Base-by-base conservation (phyloP, 1,139 yeast species). In the Meyerozyma elateridarum region DNA sequence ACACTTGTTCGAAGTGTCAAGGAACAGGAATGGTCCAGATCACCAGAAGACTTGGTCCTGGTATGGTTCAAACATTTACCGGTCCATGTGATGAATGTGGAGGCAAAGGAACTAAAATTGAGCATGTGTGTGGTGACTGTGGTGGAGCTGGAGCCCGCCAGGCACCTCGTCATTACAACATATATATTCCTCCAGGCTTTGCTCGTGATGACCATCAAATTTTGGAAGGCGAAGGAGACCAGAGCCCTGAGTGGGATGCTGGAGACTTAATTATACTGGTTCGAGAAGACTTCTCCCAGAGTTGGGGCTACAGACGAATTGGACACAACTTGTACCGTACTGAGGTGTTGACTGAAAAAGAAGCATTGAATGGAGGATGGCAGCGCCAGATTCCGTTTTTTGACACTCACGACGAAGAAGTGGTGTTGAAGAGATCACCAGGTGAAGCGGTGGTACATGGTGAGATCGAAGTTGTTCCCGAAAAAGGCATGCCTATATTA, bases 251-350 rank as follows among this genome's bases (percentile, higher is more conserved):
- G 34, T 70, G 77, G 66, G 71, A 70, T 9, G 76, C 95, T 2
- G 98, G 98, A 8, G 88, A 91, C 58, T 62, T 91, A 37, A 56
- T 73, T 29, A 65, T 88, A 14, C 68, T 64, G 27, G 53, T 87
- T 28, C 53, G 54, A 29, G 94, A 84, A 56, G 73, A 69, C 36
- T 54, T 66, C 12, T 46, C 45, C 8, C 64, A 64, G 20, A 81
- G 82, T 51, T 59, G 87, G 74, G 98, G 98, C 3, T 91, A 82
- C 62, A 73, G 96, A 54, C 73, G 98, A 46, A 71, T 87, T 37
- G 84, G 84, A 17, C 54, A 69, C 42, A 67, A 84, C 49, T 61
- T 91, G 42, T 89, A 82, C 62, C 66, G 98, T 41, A 84, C 88
- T 1, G 97, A 91, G 53, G 79, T 76, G 1, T 54, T 91, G 30